Percentiles rank a stretch among this genome's conserved stretches.
These are phyloP conservation scores for Akanthomyces lecanii DNA, from an alignment of 2,329 filamentous ascomycete genomes.

Conservation along the genomic window DNA sequence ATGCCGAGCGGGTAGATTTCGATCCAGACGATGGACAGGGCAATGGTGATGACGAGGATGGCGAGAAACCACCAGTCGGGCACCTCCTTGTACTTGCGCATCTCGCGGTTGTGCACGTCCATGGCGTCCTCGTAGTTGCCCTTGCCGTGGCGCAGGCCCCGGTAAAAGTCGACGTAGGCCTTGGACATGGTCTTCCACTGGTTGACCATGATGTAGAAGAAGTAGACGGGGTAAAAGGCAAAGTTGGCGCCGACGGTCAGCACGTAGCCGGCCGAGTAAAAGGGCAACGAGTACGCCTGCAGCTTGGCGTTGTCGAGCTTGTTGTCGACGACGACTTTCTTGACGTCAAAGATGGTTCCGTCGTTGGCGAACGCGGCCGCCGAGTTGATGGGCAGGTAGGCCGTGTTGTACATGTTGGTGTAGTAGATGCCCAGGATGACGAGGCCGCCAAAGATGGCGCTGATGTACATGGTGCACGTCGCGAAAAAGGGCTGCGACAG, in stretches of 20 bases:
- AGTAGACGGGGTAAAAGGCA: slow-evolving; percentile 41
- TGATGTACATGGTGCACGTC: slow-evolving; percentile 35
- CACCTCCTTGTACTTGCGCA: slow-evolving; percentile 40
- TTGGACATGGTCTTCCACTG: slow-evolving; percentile 35
- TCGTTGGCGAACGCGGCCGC: slow-evolving; percentile 40
- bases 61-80: slow-evolving; percentile 45
- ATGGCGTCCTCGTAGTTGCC: slow-evolving; percentile 38
- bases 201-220: slow-evolving; percentile 40
- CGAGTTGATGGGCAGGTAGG: slow-evolving; percentile 44
- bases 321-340: slow-evolving; percentile 34
- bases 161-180: slow-evolving; percentile 37
- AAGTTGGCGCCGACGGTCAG: slow-evolving; percentile 40
- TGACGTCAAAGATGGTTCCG: slow-evolving; percentile 34
- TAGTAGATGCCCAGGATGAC: slow-evolving; percentile 41
- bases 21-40: slow-evolving; percentile 28
- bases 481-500: slow-evolving; percentile 38
- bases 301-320: slow-evolving; percentile 36
- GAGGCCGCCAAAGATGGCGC: slow-evolving; percentile 32
- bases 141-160: slow-evolving; percentile 35
- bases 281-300: slow-evolving; percentile 41
- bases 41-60: slow-evolving; percentile 32
- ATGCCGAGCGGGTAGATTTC: slow-evolving; percentile 24
- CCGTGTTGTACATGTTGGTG: slow-evolving; percentile 40
- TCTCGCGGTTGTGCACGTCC: slow-evolving; percentile 38
- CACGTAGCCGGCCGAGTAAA: slow-evolving; percentile 40